These are phyloP conservation scores for Podospora pseudocomata DNA, from an alignment of 495 filamentous ascomycete species.

Conservation along the genomic window DNA sequence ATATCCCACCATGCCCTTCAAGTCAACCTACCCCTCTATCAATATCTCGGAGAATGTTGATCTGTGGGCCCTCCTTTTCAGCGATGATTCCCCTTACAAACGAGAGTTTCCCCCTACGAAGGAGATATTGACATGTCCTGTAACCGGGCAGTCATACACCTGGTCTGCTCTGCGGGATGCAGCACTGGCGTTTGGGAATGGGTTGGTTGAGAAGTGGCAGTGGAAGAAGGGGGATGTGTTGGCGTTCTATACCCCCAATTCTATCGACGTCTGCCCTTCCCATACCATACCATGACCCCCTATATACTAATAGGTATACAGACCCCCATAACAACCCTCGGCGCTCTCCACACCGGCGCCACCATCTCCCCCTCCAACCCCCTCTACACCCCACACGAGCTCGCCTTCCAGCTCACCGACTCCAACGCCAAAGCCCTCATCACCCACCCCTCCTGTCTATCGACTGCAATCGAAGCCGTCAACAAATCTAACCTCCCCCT, in stretches of 20 bases:
- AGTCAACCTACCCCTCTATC: conserved; percentile 53
- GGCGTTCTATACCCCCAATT: conserved; percentile 67
- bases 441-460: conserved; percentile 61
- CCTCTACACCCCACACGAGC: conserved; percentile 77
- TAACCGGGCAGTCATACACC: conserved; percentile 69
- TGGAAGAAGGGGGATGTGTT: conserved; percentile 82
- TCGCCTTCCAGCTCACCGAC: conserved; percentile 83
- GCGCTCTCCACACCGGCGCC: conserved; percentile 80
- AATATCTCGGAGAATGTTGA: conserved; percentile 62
- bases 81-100: background rate
- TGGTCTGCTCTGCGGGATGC: conserved; percentile 62
- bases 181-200: conserved; percentile 73
- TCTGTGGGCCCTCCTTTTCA: conserved; percentile 72
- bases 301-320: background rate
- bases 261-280: conserved; percentile 40
- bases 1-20: conserved; percentile 47
- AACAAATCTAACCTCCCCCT: conserved; percentile 61
- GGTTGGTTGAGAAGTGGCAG: conserved; percentile 63
- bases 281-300: background rate
- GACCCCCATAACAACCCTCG: conserved; percentile 74
- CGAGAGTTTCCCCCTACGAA: conserved; percentile 25
- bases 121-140: conserved; percentile 75
- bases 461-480: conserved; percentile 63
- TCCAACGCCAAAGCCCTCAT: conserved; percentile 71
- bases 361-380: conserved; percentile 81